A percentile compares a stretch with the other conserved stretches of the same genome.
These are phyloP conservation scores for Lyophyllum shimeji DNA, from an alignment of 768 basidiomycete species.

Conservation along the genomic window DNA sequence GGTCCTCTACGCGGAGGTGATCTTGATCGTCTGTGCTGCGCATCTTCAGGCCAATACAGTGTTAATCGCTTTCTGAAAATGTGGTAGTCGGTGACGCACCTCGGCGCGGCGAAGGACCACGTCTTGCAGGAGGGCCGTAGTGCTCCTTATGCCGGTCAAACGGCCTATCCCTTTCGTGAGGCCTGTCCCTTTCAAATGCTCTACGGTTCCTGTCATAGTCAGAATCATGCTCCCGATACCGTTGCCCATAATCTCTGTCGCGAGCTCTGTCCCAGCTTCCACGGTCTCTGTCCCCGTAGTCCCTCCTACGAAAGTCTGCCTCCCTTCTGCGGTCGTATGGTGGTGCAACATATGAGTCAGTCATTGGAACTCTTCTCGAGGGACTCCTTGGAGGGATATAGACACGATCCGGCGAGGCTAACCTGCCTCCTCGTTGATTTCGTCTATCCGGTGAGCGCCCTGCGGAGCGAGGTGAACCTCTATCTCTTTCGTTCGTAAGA, in stretches of 20 bases:
- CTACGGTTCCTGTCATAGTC: slow-evolving; percentile 21
- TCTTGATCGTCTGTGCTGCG: slow-evolving; percentile 9
- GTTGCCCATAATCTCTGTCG: slow-evolving; percentile 12
- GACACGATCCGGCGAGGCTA: slow-evolving; percentile 14
- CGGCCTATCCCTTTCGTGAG: slow-evolving; percentile 4
- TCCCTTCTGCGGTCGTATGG: slow-evolving; percentile 27
- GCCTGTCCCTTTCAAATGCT: slow-evolving; percentile 23
- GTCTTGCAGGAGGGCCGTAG: slow-evolving; percentile 18
- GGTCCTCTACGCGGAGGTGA: slow-evolving; percentile 22
- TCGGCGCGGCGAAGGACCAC: slow-evolving; percentile 18
- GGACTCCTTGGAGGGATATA: slow-evolving; percentile 8
- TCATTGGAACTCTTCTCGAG: slow-evolving; percentile 17
- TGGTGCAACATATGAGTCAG: slow-evolving; percentile 33
- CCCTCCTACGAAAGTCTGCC: slow-evolving; percentile 21
- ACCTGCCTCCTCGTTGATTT: slow-evolving; percentile 14
- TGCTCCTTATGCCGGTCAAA: slow-evolving; percentile 23
- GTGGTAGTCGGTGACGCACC: slow-evolving; percentile 8
- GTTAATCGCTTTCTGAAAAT: slow-evolving; percentile 2
- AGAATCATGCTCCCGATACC: slow-evolving; percentile 6
- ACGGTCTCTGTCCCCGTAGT: slow-evolving; percentile 17
- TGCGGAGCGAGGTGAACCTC: slow-evolving; percentile 25
- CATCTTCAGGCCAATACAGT: slow-evolving; percentile 11
- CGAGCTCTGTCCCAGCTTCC: slow-evolving; percentile 16
- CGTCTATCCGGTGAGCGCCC: slow-evolving; percentile 12
- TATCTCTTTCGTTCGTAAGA: slow-evolving; percentile 27